Conservation (phyloP, 2,329 filamentous ascomycete species). For the Rutstroemia sp. region DNA sequence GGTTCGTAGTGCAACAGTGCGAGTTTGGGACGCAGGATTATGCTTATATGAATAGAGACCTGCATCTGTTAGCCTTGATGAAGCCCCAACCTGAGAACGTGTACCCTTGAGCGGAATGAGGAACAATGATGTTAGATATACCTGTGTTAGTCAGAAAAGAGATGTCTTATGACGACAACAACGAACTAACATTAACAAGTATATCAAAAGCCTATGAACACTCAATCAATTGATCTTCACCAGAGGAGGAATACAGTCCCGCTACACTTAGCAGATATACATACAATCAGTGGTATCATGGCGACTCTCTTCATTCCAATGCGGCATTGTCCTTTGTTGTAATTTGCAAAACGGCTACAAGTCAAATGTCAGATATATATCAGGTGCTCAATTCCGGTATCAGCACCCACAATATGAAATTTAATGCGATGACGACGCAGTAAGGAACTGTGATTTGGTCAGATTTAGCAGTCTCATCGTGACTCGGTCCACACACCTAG, state of each 20-base stretch:
- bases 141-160: slow-evolving; percentile 10
- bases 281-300: slow-evolving; percentile 54
- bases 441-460: slow-evolving; percentile 25
- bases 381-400: background rate
- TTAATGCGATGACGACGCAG: slow-evolving; percentile 43
- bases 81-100: slow-evolving; percentile 11
- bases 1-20: slow-evolving; percentile 47
- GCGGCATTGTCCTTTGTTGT: slow-evolving; percentile 48
- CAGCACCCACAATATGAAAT: slow-evolving; percentile 49
- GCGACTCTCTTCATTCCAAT: slow-evolving; percentile 53
- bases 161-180: background rate
- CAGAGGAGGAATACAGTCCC: too few relatives aligned
- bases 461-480: background rate
- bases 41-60: slow-evolving; percentile 48
- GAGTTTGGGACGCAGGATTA: slow-evolving; percentile 37
- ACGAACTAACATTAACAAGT: slow-evolving; percentile 40
- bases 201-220: slow-evolving; percentile 37
- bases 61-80: slow-evolving; percentile 21
- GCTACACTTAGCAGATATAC: background rate
- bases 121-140: slow-evolving; percentile 57
- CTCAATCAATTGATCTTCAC: background rate
- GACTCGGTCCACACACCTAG: slow-evolving; percentile 30
- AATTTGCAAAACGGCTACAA: slow-evolving; percentile 42
- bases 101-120: slow-evolving; percentile 50
- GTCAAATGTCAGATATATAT: background rate